Percentiles rank a stretch among this genome's conserved stretches.
These are phyloP conservation scores for Ophiostoma tasmaniense DNA, from an alignment of 2,329 filamentous ascomycete genomes.

Conservation along the genomic window DNA sequence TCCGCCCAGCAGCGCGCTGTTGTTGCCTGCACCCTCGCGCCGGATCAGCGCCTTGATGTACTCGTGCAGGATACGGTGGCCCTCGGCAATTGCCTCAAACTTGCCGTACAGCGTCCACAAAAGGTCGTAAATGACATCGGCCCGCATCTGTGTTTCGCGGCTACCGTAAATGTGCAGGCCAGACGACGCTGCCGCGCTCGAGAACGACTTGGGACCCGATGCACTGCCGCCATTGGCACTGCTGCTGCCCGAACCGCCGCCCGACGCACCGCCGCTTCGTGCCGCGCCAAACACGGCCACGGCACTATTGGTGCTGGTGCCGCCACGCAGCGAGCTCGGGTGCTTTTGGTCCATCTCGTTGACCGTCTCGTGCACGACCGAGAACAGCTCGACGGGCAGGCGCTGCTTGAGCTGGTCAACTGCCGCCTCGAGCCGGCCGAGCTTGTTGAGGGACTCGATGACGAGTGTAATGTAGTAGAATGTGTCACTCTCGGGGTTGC, in stretches of 20 bases:
- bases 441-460: slow-evolving; percentile 81
- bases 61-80: slow-evolving; percentile 88
- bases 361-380: slow-evolving; percentile 89
- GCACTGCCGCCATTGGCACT: slow-evolving; percentile 26
- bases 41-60: slow-evolving; percentile 78
- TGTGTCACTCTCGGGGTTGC: slow-evolving; percentile 90
- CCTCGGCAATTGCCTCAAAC: slow-evolving; percentile 94
- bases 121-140: slow-evolving; percentile 82
- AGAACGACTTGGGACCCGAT: slow-evolving; percentile 24
- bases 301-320: slow-evolving; percentile 23
- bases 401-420: slow-evolving; percentile 88
- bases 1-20: slow-evolving; percentile 64
- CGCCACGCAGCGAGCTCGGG: slow-evolving; percentile 65
- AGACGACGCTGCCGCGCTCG: slow-evolving; percentile 21
- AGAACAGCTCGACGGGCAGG: slow-evolving; percentile 86
- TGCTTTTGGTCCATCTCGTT: slow-evolving; percentile 88
- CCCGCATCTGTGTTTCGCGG: slow-evolving; percentile 66
- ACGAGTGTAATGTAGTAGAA: slow-evolving; percentile 87
- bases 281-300: background rate
- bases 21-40: slow-evolving; percentile 62
- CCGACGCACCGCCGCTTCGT: background rate
- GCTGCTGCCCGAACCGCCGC: background rate
- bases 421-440: slow-evolving; percentile 75
- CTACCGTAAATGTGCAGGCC: slow-evolving; percentile 56
- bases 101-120: slow-evolving; percentile 90